Evolutionary conservation across 2,329 filamentous ascomycete species (phyloP), one percentile per base, ranked within the genome.

Genomic region (Arachnopeziza araneosa): DNA sequence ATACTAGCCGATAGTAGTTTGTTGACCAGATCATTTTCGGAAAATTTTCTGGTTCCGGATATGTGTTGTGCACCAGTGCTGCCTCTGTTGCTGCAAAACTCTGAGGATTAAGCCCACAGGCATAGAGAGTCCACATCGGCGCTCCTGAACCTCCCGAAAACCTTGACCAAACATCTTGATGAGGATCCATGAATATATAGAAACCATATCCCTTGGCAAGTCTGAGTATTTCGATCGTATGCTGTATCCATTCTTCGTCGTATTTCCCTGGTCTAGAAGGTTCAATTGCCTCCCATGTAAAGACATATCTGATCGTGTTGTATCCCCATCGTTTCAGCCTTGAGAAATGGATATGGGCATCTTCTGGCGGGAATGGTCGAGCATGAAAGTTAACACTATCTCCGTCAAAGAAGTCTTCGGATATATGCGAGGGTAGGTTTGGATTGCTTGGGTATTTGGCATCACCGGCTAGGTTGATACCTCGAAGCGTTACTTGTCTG

Each of bases 11-110:
- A 63, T 86, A 89, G 75, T 99, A 99, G 73, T 99, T 99, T 56
- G 96, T 98, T 19, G 93, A 92, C 95, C 95, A 99, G 60, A 98
- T 93, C 96, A 99, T 99, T 77, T 97, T 98, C 24, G 95, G 95
- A 66, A 93, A 99, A 1, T 87, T 82, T 24, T 87, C 87, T 9
- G 93, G 91, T 22, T 96, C 83, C 10, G 90, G 86, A 71, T 91
- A 97, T 1, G 90, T 96, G 70, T 98, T 99, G 57, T 99, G 95
- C 7, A 99, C 93, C 61, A 98, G 83, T 48, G 95, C 91, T 3
- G 93, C 93, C 75, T 97, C 89, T 17, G 93, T 99, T 22, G 84
- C 86, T 56, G 87, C 85, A 70, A 99, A 97, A 66, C 83, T 87
- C 73, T 88, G 82, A 0, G 95, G 95, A 71, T 99, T 91, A 53